A percentile compares a stretch with the other conserved stretches of the same genome.
phyloP scores from a whole-genome alignment of 2,329 filamentous ascomycete species.

The Fusarium sacchari region DNA sequence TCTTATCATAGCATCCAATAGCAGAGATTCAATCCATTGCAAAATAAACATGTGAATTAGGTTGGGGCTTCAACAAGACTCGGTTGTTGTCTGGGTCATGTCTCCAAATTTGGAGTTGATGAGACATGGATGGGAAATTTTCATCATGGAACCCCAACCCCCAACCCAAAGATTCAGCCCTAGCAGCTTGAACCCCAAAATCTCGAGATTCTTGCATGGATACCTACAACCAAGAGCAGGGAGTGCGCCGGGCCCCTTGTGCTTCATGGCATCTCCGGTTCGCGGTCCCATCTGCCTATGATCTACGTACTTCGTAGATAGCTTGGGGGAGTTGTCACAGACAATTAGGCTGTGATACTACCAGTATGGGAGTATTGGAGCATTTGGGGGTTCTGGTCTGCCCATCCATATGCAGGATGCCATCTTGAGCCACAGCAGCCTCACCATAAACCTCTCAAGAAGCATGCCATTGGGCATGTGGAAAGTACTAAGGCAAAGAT shows the following conservation, averaged over 20 bases:
- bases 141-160: conserved; percentile 35
- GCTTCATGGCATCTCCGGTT: background rate
- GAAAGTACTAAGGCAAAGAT: background rate
- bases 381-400: conserved; percentile 13
- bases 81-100: background rate
- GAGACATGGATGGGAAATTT: conserved; percentile 14
- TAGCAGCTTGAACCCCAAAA: conserved; percentile 31
- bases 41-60: conserved; percentile 22
- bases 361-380: background rate
- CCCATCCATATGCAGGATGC: background rate
- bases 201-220: conserved; percentile 3
- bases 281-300: background rate
- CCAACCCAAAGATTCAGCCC: conserved; percentile 39
- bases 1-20: background rate
- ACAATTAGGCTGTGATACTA: background rate
- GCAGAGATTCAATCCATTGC: background rate
- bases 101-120: conserved; percentile 18
- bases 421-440: background rate
- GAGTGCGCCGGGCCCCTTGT: background rate
- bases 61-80: conserved; percentile 40
- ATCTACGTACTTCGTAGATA: background rate
- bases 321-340: background rate
- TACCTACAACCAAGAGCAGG: background rate
- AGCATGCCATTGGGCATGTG: background rate
- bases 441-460: background rate